Conservation (phyloP, 148 eudicot species). For the Arctostaphylos glauca region DNA sequence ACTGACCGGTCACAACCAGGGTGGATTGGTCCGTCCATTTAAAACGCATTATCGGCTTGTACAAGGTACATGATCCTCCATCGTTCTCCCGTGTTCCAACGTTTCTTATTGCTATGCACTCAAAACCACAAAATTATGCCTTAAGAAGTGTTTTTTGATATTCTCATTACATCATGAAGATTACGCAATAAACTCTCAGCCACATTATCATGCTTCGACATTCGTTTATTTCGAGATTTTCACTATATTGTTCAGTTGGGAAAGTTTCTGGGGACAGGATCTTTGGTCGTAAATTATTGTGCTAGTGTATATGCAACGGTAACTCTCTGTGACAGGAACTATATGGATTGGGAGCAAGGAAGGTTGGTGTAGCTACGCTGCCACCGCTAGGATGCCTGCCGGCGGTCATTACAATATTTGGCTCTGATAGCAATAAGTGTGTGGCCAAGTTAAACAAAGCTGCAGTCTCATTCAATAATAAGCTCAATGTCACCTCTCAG, state of each 20-base stretch:
- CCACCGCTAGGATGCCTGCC: conserved; percentile 69
- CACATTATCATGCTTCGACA: background rate
- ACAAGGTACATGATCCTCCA: background rate
- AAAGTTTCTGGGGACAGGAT: background rate
- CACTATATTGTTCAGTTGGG: background rate
- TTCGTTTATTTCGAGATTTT: background rate
- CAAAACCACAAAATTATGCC: background rate
- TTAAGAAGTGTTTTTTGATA: background rate
- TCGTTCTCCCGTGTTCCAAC: background rate
- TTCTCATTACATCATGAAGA: background rate
- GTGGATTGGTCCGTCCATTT: background rate
- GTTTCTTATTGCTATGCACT: background rate
- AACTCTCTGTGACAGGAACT: conserved; percentile 35
- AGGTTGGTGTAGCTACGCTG: conserved; percentile 57
- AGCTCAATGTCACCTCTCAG: conserved; percentile 53
- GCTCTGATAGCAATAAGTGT: conserved; percentile 48
- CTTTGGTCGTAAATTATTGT: background rate
- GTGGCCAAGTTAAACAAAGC: conserved; percentile 49
- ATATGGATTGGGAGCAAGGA: conserved; percentile 59
- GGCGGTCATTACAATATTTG: conserved; percentile 60
- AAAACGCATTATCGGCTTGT: background rate
- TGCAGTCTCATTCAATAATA: conserved; percentile 47
- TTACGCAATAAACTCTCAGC: background rate
- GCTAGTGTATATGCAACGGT: background rate
- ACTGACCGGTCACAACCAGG: background rate